Base-by-base conservation (phyloP, 805 yeast genomes). In the Danielia reshetovae region DNA sequence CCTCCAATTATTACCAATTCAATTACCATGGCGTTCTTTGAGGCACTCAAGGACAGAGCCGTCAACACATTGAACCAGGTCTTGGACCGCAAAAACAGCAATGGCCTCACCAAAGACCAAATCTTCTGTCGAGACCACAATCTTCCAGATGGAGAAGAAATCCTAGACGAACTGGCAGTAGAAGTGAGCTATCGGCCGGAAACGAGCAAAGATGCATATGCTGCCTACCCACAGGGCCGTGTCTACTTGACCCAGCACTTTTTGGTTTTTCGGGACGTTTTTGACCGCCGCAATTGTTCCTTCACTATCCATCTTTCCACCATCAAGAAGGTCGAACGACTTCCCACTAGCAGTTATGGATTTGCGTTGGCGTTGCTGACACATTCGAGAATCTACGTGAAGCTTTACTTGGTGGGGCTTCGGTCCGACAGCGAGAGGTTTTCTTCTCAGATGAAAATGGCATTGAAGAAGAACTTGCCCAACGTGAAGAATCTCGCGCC, bases 261-360 rank as follows among this genome's bases (percentile, higher is more conserved):
- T 52, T 54, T 93, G 24, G 75, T 85, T 15, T 90, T 89, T 52
- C 70, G 76, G 39, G 87, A 85, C 47, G 71, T 75, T 5, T 78
- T 77, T 47, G 94, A 87, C 48, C 70, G 72, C 30, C 70, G 77
- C 36, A 74, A 79, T 29, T 83, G 93, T 53, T 72, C 77, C 5
- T 75, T 90, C 51, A 72, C 72, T 3, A 48, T 90, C 18, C 93
- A 90, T 42, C 60, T 93, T 27, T 77, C 89, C 2, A 77, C 95
- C 1, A 63, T 93, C 24, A 79, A 83, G 51, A 80, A 87, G 42
- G 94, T 93, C 12, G 96, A 90, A 54, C 70, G 97, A 34, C 71
- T 87, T 14, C 94, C 95, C 8, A 71, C 86, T 1, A 71, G 79
- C 36, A 70, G 85, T 1, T 84, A 80, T 53, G 80, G 85, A 13